Base-by-base conservation (phyloP, 345 rosid species). In the Nasturtium officinale region DNA sequence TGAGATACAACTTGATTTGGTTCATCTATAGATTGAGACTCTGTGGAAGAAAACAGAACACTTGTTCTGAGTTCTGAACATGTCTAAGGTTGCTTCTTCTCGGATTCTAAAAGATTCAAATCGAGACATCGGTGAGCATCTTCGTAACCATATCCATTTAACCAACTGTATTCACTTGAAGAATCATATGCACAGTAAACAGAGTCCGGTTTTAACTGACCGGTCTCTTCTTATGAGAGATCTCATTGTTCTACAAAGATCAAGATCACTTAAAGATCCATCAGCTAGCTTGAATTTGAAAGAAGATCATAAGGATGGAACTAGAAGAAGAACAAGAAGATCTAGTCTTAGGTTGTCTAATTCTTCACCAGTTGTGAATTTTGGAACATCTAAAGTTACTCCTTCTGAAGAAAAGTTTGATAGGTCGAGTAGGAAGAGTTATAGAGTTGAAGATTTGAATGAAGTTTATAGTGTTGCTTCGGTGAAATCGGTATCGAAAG, bases 91-190 rank as follows among this genome's bases (percentile, higher is more conserved):
- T 16, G 21, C 87, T 56, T 86, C 89, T 62, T 78, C 83, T 74
- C 83, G 96, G 82, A 75, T 90, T 75, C 92, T 86, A 17, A 91
- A 87, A 83, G 97, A 95, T 83, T 71, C 90, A 63, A 90, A 92
- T 87, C 90, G 95, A 65, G 95, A 90, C 68, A 83, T 96, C 38
- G 74, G 90, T 65, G 97, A 96, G 74, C 98, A 96, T 87, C 97
- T 90, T 30, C 94, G 96, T 65, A 90, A 90, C 78, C 98, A 96
- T 80, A 83, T 96, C 69, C 99, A 96, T 70, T 85, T 96, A 70
- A 90, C 97, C 38, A 96, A 96, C 61, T 96, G 98, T 77, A 96
- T 96, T 73, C 98, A 96, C 82, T 84, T 96, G 84, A 96, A 96
- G 84, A 89, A 96, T 75, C 99, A 92, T 77, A 92, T 92, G 98